phyloP scores from a whole-genome alignment of 768 basidiomycete genomes.

The Dentipellis fragilis region DNA sequence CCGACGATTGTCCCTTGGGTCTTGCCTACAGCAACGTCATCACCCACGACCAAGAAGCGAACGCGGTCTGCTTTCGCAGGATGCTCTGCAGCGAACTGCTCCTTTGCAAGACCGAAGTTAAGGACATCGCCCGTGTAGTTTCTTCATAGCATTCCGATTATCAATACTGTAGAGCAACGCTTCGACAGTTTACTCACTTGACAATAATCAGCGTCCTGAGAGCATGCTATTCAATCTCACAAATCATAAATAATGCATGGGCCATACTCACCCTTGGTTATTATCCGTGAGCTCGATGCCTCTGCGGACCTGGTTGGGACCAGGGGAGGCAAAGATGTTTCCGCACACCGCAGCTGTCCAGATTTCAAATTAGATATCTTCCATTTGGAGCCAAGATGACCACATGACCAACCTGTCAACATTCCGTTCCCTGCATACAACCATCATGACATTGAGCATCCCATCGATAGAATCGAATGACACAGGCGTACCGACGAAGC shows the following conservation, averaged over 20 bases:
- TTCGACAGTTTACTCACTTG: slow-evolving; percentile 38
- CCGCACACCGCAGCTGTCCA: slow-evolving; percentile 69
- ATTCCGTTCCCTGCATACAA: slow-evolving; percentile 55
- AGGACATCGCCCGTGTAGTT: slow-evolving; percentile 89
- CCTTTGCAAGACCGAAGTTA: slow-evolving; percentile 85
- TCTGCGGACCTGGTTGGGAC: slow-evolving; percentile 70
- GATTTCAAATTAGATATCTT: neutral
- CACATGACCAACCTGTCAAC: slow-evolving; percentile 43
- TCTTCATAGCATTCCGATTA: slow-evolving; percentile 25
- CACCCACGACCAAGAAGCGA: slow-evolving; percentile 76
- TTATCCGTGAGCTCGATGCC: slow-evolving; percentile 71
- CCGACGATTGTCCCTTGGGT: slow-evolving; percentile 81
- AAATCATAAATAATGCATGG: neutral
- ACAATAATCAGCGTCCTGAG: slow-evolving; percentile 71
- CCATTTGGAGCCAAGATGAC: neutral
- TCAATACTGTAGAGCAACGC: neutral
- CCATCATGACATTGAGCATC: neutral
- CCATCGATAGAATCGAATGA: neutral
- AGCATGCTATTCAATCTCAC: neutral
- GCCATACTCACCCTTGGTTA: slow-evolving; percentile 48
- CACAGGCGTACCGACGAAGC: slow-evolving; percentile 63
- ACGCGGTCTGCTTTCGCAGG: slow-evolving; percentile 58
- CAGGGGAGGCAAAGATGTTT: slow-evolving; percentile 85
- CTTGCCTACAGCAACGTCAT: slow-evolving; percentile 81
- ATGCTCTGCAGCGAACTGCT: slow-evolving; percentile 65